Base-by-base conservation (phyloP, 768 basidiomycete species). In the Boletus rubropictus region DNA sequence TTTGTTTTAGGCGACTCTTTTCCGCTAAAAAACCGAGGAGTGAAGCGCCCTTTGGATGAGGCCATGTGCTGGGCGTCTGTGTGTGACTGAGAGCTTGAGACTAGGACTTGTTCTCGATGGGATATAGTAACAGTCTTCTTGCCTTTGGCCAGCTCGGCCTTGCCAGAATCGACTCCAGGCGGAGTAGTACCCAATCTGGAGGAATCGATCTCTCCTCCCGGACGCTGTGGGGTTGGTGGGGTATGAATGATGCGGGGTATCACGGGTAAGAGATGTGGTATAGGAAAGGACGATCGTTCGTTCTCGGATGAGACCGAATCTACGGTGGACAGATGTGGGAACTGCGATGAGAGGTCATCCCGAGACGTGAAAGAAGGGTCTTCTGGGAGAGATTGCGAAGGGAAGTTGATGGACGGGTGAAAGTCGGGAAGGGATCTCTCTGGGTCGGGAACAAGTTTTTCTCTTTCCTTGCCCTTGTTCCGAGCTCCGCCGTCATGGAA, bases 211-310 rank as follows among this genome's bases (percentile, higher is more conserved):
- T 50, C 57, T 18, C 29, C 59, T 22, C 51, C 60, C 2, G 50
- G 49, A 8, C 69, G 59, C 36, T 68, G 59, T 43, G 67, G 67
- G 21, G 67, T 69, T 32, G 67, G 66, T 32, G 67, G 69, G 40
- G 67, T 69, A 54, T 70, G 69, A 12, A 64, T 59, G 42, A 69
- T 69, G 24, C 49, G 55, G 32, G 67, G 67, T 56, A 66, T 61
- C n/a, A 15, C 22, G 31, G 52, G 54, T 22, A 54, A 50, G 38
- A 29, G 54, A 36, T 60, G 66, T n/a, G 59, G 50, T 14, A 62
- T 62, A 34, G 64, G 55, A 17, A 61, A 55, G 38, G 70, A 58
- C 15, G 64, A 52, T 4, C 48, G 60, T 3, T 54, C 59, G 34
- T 52, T 55, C 33, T 56, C 61, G 11, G 56, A 59, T 6, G 61